Conservation (phyloP, 345 rosid genomes). For the Viola odorata region DNA sequence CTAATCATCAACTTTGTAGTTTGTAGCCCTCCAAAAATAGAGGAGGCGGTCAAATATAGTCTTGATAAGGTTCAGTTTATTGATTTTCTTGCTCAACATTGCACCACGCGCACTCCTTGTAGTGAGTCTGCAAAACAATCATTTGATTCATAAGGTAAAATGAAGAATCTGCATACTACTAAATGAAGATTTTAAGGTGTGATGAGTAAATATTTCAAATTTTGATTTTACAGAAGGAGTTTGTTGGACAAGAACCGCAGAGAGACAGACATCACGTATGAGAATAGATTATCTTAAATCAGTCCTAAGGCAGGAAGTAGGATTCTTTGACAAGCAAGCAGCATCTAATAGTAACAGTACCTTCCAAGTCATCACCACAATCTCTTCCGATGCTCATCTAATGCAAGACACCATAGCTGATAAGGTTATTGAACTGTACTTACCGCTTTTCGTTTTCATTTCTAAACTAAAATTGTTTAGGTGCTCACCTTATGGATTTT, state of each 20-base stretch:
- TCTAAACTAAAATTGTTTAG: background rate
- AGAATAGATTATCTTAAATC: slow-evolving; percentile 21
- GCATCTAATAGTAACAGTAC: slow-evolving; percentile 9
- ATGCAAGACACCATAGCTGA: slow-evolving; percentile 31
- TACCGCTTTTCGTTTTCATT: background rate
- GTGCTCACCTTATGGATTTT: background rate
- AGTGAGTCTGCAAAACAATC: too few relatives aligned
- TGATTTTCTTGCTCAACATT: too few relatives aligned
- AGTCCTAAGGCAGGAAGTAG: slow-evolving; percentile 26
- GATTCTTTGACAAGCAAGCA: slow-evolving; percentile 24
- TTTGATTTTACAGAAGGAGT: slow-evolving; percentile 23
- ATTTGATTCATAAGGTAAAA: too few relatives aligned
- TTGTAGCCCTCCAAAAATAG: too few relatives aligned
- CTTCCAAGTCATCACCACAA: slow-evolving; percentile 23
- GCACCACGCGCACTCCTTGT: too few relatives aligned
- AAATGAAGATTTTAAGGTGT: background rate
- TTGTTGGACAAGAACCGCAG: slow-evolving; percentile 28
- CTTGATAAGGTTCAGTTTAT: too few relatives aligned
- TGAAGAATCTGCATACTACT: too few relatives aligned
- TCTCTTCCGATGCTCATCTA: slow-evolving; percentile 17
- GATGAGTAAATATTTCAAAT: too few relatives aligned
- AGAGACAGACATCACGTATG: slow-evolving; percentile 16
- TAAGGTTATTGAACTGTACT: slow-evolving; percentile 13
- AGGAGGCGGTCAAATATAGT: too few relatives aligned
- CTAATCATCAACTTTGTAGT: too few relatives aligned